Evolutionary conservation across 1,284 basidiomycete genomes (phyloP).

Genomic region (Psilocybe mexicana): DNA sequence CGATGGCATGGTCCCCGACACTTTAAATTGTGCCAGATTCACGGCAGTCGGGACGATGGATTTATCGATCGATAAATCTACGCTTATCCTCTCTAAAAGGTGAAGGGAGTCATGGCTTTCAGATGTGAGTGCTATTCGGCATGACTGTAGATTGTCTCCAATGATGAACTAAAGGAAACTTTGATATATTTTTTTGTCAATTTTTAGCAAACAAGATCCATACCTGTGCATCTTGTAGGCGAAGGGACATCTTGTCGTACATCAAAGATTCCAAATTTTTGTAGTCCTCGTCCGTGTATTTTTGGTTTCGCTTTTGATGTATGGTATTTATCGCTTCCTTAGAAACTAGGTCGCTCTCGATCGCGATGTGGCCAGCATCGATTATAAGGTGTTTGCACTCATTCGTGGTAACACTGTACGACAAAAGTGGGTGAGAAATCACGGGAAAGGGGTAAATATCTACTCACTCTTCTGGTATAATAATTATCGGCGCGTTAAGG

Average conservation of each 20-base stretch:
- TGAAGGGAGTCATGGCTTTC: conserved; percentile 70
- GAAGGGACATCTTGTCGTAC: conserved; percentile 92
- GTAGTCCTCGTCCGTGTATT: conserved; percentile 92
- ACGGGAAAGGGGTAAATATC: conserved; percentile 1
- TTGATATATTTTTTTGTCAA: conserved; percentile 1
- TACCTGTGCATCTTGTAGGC: conserved; percentile 89
- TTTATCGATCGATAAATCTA: conserved; percentile 90
- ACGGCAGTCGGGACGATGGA: conserved; percentile 90
- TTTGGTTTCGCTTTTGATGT: conserved; percentile 82
- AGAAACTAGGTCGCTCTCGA: conserved; percentile 88
- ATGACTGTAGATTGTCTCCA: conserved; percentile 83
- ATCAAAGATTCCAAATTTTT: conserved; percentile 88
- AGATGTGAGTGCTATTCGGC: conserved; percentile 73
- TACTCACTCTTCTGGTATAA: conserved; percentile 89
- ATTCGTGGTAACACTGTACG: conserved; percentile 67
- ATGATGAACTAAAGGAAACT: conserved; percentile 73
- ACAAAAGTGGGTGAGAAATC: background rate
- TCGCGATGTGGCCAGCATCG: conserved; percentile 96
- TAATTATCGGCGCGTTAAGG: conserved; percentile 96
- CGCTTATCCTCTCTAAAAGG: conserved; percentile 91
- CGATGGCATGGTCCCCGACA: conserved; percentile 88
- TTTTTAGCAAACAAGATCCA: conserved; percentile 14
- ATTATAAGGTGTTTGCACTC: conserved; percentile 88
- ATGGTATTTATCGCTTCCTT: conserved; percentile 83
- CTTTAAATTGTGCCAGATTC: conserved; percentile 88